Evolutionary conservation across 176 grass and related monocot genomes (phyloP), one percentile per base, ranked within the genome.

Genomic region (Eremochloa ophiuroides): DNA sequence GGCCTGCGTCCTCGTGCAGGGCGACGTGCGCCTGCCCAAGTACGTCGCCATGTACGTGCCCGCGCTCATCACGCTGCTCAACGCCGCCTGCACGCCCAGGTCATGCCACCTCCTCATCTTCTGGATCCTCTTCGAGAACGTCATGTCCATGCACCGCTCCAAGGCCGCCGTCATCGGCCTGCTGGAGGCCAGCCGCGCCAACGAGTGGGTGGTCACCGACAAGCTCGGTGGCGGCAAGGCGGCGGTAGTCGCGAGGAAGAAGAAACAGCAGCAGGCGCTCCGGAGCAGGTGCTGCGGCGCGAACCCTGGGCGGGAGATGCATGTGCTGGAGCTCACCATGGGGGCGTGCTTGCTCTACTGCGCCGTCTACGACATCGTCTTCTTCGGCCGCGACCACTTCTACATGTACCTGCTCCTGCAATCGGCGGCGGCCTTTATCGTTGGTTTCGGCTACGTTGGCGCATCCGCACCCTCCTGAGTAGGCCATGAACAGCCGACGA

Each of bases 51-150:
- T 97, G 79, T 94, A 97, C 48, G 87, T 90, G 18, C 85, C 91
- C 18, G 84, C 94, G 13, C 43, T 79, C 82, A 94, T 92, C 88
- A 97, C 87, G 40, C 58, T 97, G 66, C 92, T 97, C 73, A 97
- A 94, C 75, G 92, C 87, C 22, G 83, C 73, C 15, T 90, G 89
- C 87, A 97, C 92, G 35, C 91, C 92, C 23, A 85, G 94, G 77
- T 97, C 94, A 0, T 80, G 85, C 6, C 94, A 97, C 73, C 79
- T 94, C 14, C 85, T 97, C 53, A 80, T 97, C 65, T 97, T 94
- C 73, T 97, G 94, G 94, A 97, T 92, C 72, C 85, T 91, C 23
- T 97, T 97, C 53, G 94, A 97, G 92, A 94, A 97, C 69, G 92
- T 97, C 25, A 92, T 97, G 94, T 94, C 94, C 20, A 85, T 97